These are phyloP conservation scores for Chlamydomonas eustigma DNA, from an alignment of 139 green algal species.

Conservation along the genomic window DNA sequence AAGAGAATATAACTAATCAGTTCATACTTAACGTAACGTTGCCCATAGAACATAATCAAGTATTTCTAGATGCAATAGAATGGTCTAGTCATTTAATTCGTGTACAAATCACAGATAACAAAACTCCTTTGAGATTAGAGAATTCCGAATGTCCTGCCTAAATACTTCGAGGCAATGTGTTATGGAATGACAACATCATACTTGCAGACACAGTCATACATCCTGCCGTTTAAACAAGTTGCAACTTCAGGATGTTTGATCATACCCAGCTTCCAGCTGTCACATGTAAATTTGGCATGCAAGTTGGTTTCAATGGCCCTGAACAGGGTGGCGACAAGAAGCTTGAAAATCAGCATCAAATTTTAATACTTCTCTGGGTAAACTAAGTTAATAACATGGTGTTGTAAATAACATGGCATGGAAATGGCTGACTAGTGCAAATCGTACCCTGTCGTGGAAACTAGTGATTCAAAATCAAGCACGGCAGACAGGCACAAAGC, in stretches of 20 bases:
- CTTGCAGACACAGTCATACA: constrained; percentile 1
- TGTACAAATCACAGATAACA: too few relatives aligned
- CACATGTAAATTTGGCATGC: background rate
- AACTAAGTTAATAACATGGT: background rate
- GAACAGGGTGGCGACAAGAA: constrained; percentile 6
- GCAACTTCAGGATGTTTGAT: constrained; percentile 1
- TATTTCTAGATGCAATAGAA: too few relatives aligned
- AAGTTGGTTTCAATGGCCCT: constrained; percentile 25
- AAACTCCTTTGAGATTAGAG: too few relatives aligned
- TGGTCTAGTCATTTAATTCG: too few relatives aligned
- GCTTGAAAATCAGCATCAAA: constrained; percentile 17
- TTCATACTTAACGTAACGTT: too few relatives aligned
- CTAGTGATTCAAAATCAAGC: background rate
- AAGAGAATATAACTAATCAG: too few relatives aligned
- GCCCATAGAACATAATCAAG: too few relatives aligned
- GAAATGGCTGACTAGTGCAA: background rate
- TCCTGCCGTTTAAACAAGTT: background rate
- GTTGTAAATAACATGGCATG: background rate
- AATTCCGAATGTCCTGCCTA: too few relatives aligned
- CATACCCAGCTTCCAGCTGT: constrained; percentile 2
- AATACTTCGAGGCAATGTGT: too few relatives aligned
- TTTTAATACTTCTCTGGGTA: constrained; percentile 13
- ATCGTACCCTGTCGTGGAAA: background rate
- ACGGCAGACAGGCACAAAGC: background rate
- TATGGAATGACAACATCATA: background rate